Percentiles rank a stretch among this genome's conserved stretches.
These are phyloP conservation scores for Botrytis squamosa DNA, from an alignment of 2,329 filamentous ascomycete genomes.

Conservation along the genomic window DNA sequence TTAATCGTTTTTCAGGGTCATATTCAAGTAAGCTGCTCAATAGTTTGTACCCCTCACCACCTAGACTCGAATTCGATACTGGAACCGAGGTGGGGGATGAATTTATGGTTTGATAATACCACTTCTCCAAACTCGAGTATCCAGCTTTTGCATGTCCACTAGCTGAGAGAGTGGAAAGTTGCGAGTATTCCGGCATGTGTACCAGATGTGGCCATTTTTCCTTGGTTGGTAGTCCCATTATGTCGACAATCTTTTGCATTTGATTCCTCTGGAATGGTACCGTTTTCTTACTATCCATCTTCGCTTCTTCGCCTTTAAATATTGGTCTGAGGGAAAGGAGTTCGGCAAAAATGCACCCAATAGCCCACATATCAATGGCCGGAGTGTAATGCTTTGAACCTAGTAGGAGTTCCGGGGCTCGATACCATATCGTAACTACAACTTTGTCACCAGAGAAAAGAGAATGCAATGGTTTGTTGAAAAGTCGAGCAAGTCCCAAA, in stretches of 20 bases:
- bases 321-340: slow-evolving; percentile 86
- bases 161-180: slow-evolving; percentile 59
- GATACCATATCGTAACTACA: slow-evolving; percentile 98
- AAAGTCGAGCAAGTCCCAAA: slow-evolving; percentile 84
- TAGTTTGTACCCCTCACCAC: slow-evolving; percentile 76
- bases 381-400: slow-evolving; percentile 96
- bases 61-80: slow-evolving; percentile 54
- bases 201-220: slow-evolving; percentile 83
- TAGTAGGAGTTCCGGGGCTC: slow-evolving; percentile 88
- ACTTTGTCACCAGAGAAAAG: slow-evolving; percentile 96
- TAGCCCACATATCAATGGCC: slow-evolving; percentile 94
- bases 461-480: slow-evolving; percentile 89
- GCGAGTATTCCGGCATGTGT: slow-evolving; percentile 82
- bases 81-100: slow-evolving; percentile 52
- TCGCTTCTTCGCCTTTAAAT: slow-evolving; percentile 98
- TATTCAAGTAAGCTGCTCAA: slow-evolving; percentile 85
- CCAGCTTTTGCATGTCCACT: slow-evolving; percentile 43
- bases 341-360: slow-evolving; percentile 97
- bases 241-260: slow-evolving; percentile 98
- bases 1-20: slow-evolving; percentile 84
- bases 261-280: slow-evolving; percentile 97
- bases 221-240: slow-evolving; percentile 86
- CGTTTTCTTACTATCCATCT: slow-evolving; percentile 98
- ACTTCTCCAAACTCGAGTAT: slow-evolving; percentile 64
- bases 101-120: slow-evolving; percentile 72